These are phyloP conservation scores for Candida golubevii DNA, from an alignment of 805 yeast genomes.

Conservation along the genomic window DNA sequence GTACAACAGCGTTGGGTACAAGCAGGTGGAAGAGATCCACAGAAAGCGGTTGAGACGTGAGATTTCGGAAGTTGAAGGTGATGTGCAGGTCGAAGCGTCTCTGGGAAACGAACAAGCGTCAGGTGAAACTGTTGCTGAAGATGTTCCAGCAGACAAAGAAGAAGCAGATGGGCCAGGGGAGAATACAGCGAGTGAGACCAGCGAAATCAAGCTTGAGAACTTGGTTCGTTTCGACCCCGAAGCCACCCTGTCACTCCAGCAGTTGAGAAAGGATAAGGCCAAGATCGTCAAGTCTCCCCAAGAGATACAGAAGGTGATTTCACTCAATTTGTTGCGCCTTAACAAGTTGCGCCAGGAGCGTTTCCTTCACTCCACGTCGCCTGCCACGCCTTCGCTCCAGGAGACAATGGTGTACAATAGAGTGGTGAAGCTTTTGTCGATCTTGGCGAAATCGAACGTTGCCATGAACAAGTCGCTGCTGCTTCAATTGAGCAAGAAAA, in stretches of 20 bases:
- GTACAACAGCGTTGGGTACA: slow-evolving; percentile 37
- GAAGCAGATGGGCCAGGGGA: slow-evolving; percentile 4
- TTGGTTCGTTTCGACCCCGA: slow-evolving; percentile 36
- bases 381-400: slow-evolving; percentile 22
- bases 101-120: background rate
- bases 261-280: slow-evolving; percentile 23
- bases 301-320: slow-evolving; percentile 32
- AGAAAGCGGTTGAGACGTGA: background rate
- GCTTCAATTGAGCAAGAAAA: slow-evolving; percentile 31
- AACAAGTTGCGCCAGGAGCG: slow-evolving; percentile 41
- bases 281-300: slow-evolving; percentile 24
- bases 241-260: slow-evolving; percentile 21
- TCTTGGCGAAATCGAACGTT: slow-evolving; percentile 31
- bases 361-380: slow-evolving; percentile 26
- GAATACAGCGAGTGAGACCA: background rate
- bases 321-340: slow-evolving; percentile 28
- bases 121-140: background rate
- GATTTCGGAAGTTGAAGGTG: background rate
- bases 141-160: background rate
- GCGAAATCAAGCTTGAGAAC: slow-evolving; percentile 26
- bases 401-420: slow-evolving; percentile 30
- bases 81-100: slow-evolving; percentile 8
- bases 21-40: slow-evolving; percentile 20
- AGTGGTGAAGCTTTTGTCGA: slow-evolving; percentile 25
- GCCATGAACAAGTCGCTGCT: slow-evolving; percentile 23